Evolutionary conservation across 2,329 filamentous ascomycete species (phyloP), one percentile per base, ranked within the genome.

Genomic region (Dactylellina leptospora): DNA sequence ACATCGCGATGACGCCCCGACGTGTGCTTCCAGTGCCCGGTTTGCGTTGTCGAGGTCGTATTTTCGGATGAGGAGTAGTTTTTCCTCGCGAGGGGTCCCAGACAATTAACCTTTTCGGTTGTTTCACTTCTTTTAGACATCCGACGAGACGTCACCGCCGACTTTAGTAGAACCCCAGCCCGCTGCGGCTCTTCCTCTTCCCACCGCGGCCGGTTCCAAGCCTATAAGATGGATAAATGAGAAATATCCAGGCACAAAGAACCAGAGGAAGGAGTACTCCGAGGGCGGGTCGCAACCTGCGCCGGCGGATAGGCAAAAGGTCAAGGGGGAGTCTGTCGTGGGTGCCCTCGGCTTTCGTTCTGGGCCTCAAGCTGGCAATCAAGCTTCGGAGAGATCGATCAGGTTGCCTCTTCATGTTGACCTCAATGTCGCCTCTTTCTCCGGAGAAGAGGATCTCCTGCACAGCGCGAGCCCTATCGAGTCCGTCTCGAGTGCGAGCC

Each of bases 1-100:
- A n/a, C n/a, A n/a, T 16, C 18, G 8, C 16, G n/a, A 20, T 27
- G 3, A 11, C 8, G 4, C 2, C 6, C 20, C n/a, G n/a, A n/a
- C n/a, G n/a, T n/a, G 23, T 27, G 44, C 4, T 23, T 4, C n/a
- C 38, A 4, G n/a, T 16, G n/a, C 3, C 1, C 13, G 27, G 50
- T 66, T 70, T 70, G 64, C 50, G 64, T 70, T 70, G 64, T 51
- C 23, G 10, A 10, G 27, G 56, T 71, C 48, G 56, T 71, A 63
- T 71, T 63, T 62, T 63, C 27, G 27, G 16, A 36, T 38, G 48
- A 6, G 45, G 47, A 18, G n/a, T 51, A 45, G 42, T n/a, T 10
- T 38, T 10, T 33, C 28, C 27, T 38, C 44, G 33, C 60, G 44
- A 55, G 38, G 38, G 38, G 66, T 56, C 47, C 33, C 56, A 45